phyloP scores from a whole-genome alignment of 2,329 filamentous ascomycete species.

The Ceratocystis papillata region DNA sequence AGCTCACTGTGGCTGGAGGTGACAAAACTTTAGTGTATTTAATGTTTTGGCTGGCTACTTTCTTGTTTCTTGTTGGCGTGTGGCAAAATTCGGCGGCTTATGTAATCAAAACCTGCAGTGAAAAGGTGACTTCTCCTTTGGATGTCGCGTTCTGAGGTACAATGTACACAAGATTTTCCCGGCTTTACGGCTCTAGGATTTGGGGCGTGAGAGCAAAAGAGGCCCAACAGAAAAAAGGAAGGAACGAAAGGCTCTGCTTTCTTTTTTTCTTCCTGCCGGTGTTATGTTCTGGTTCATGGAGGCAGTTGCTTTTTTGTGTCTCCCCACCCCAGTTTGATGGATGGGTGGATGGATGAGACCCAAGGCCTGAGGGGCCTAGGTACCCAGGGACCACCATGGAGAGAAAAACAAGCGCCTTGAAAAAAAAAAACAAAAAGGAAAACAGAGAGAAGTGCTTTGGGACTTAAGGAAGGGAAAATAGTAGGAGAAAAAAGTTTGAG shows the following conservation, averaged over 20 bases:
- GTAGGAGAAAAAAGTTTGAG: too few relatives aligned
- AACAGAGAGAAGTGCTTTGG: too few relatives aligned
- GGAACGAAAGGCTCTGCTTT: background rate
- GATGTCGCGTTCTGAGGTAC: background rate
- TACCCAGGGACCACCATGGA: background rate
- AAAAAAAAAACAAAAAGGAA: too few relatives aligned
- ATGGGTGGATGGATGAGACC: background rate
- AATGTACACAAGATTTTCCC: background rate
- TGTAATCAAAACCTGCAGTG: too few relatives aligned
- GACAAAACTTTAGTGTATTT: too few relatives aligned
- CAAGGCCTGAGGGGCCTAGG: too few relatives aligned
- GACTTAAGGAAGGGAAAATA: too few relatives aligned
- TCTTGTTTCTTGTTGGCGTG: background rate
- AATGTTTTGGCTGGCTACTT: background rate
- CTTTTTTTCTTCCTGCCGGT: background rate
- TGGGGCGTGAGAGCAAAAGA: too few relatives aligned
- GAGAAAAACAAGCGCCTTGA: too few relatives aligned
- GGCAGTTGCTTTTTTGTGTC: background rate
- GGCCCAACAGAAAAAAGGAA: conserved; percentile 4
- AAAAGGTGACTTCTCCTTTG: background rate
- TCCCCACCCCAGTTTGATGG: background rate
- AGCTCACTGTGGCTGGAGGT: background rate
- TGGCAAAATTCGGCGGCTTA: background rate
- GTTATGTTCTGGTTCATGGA: background rate
- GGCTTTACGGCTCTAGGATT: background rate